A percentile compares a stretch with the other conserved stretches of the same genome.
Evolutionary conservation across 2,329 filamentous ascomycete genomes (phyloP).

Genomic region (Neofusicoccum cordaticola): DNA sequence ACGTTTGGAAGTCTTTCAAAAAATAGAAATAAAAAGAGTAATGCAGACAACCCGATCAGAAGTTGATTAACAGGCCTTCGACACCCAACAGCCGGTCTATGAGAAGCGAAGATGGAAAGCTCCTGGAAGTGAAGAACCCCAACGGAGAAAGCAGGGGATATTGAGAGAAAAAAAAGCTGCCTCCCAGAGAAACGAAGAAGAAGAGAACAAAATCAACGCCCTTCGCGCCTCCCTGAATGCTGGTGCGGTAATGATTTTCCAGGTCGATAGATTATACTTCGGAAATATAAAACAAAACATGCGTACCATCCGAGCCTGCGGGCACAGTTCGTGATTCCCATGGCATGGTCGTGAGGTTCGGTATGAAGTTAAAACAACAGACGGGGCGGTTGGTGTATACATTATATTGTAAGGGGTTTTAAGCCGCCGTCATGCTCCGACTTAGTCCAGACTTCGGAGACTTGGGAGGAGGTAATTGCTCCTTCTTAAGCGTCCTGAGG

Average conservation of each 20-base stretch:
- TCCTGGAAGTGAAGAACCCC: too few relatives aligned
- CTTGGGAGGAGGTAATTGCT: constrained; percentile 24
- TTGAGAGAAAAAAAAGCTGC: neutral
- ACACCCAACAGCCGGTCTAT: too few relatives aligned
- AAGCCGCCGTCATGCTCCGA: constrained; percentile 10
- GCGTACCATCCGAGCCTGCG: neutral
- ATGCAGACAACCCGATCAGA: too few relatives aligned
- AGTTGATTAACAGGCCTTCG: too few relatives aligned
- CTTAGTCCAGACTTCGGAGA: neutral
- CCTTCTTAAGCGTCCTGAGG: constrained; percentile 53
- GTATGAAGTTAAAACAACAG: neutral
- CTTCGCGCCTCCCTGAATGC: neutral
- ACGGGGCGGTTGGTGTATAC: neutral
- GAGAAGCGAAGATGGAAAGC: too few relatives aligned
- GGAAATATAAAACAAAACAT: neutral
- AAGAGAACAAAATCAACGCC: neutral
- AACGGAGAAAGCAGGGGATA: neutral
- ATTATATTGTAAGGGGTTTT: neutral
- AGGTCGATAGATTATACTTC: neutral
- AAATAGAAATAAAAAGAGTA: too few relatives aligned
- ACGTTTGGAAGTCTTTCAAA: too few relatives aligned
- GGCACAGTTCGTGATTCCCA: neutral
- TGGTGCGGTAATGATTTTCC: neutral
- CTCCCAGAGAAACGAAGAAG: neutral
- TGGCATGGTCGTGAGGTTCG: constrained; percentile 3